These are phyloP conservation scores for Chytridium lagenaria DNA, from an alignment of 371 early-diverging fungal species.

Conservation along the genomic window DNA sequence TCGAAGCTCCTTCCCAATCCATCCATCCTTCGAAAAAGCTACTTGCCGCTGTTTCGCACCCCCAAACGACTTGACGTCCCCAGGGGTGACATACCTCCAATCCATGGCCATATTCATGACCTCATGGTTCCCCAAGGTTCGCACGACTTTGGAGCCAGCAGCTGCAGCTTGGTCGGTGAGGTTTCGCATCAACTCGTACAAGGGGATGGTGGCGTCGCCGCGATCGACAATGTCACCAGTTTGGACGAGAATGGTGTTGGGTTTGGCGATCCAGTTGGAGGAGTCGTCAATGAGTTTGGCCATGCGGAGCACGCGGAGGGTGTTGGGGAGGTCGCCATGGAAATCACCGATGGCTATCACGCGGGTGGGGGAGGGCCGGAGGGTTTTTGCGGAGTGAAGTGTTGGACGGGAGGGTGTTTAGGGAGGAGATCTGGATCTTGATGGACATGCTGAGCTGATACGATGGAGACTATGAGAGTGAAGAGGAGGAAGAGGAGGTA, in stretches of 20 bases:
- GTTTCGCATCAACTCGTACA: slow-evolving; percentile 67
- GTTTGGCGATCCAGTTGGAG: slow-evolving; percentile 67
- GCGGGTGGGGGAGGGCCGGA: too few species aligned
- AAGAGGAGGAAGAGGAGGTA: too few species aligned
- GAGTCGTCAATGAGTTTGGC: slow-evolving; percentile 66
- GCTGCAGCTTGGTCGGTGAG: slow-evolving; percentile 64
- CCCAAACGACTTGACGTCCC: slow-evolving; percentile 72
- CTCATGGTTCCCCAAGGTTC: slow-evolving; percentile 65
- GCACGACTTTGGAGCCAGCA: slow-evolving; percentile 66
- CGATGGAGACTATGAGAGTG: too few species aligned
- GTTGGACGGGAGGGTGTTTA: too few species aligned
- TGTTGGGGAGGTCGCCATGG: slow-evolving; percentile 71
- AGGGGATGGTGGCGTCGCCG: slow-evolving; percentile 72
- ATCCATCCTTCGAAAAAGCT: slow-evolving; percentile 68
- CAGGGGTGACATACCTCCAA: slow-evolving; percentile 72
- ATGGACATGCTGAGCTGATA: too few species aligned
- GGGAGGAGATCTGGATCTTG: too few species aligned
- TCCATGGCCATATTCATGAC: slow-evolving; percentile 73
- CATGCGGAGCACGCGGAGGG: slow-evolving; percentile 64
- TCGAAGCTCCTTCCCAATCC: slow-evolving; percentile 68
- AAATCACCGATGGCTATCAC: slow-evolving; percentile 81
- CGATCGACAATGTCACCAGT: slow-evolving; percentile 79
- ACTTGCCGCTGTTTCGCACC: slow-evolving; percentile 55
- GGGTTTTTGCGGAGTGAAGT: too few species aligned
- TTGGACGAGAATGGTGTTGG: slow-evolving; percentile 62